A percentile compares a stretch with the other conserved stretches of the same genome.
phyloP scores from a whole-genome alignment of 352 stramenopile species.

The Thalassiosira exigua region DNA sequence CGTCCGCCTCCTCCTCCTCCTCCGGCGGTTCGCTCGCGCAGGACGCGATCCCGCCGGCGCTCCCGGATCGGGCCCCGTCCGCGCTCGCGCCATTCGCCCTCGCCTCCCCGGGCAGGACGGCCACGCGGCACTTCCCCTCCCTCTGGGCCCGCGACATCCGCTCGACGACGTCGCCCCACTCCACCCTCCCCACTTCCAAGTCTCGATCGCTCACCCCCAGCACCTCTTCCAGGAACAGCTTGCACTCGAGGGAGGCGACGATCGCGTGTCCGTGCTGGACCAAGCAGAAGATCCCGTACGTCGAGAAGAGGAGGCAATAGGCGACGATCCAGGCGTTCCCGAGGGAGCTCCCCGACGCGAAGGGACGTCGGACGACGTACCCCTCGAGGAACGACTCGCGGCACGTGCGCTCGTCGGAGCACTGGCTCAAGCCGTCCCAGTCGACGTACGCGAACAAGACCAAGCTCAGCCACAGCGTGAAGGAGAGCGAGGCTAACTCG shows the following conservation, averaged over 20 bases:
- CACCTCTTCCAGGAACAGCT: conserved; percentile 90
- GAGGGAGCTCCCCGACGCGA: conserved; percentile 22
- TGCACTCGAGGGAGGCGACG: conserved; percentile 89
- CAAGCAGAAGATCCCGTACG: conserved; percentile 90
- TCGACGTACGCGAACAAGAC: conserved; percentile 95
- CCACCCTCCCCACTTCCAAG: conserved; percentile 84
- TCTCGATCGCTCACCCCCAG: conserved; percentile 88
- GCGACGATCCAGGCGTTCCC: conserved; percentile 51
- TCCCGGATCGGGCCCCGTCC: conserved; percentile 34
- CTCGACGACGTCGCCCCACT: conserved; percentile 80
- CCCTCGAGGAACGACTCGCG: conserved; percentile 44
- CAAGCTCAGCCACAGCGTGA: conserved; percentile 90
- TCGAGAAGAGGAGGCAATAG: conserved; percentile 88
- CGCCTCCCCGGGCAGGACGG: conserved; percentile 70
- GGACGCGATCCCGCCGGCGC: conserved; percentile 62
- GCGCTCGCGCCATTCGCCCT: conserved; percentile 33
- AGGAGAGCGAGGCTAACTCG: conserved; percentile 92
- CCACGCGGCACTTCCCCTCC: conserved; percentile 75
- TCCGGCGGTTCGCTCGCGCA: conserved; percentile 55
- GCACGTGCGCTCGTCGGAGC: conserved; percentile 87
- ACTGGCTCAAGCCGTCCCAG: conserved; percentile 89
- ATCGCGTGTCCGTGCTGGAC: conserved; percentile 88
- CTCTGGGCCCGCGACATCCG: conserved; percentile 88
- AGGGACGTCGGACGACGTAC: conserved; percentile 36
- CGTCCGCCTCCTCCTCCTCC: conserved; percentile 87